Base-by-base conservation (phyloP, 805 yeast species). In the Metschnikowia cubensis region DNA sequence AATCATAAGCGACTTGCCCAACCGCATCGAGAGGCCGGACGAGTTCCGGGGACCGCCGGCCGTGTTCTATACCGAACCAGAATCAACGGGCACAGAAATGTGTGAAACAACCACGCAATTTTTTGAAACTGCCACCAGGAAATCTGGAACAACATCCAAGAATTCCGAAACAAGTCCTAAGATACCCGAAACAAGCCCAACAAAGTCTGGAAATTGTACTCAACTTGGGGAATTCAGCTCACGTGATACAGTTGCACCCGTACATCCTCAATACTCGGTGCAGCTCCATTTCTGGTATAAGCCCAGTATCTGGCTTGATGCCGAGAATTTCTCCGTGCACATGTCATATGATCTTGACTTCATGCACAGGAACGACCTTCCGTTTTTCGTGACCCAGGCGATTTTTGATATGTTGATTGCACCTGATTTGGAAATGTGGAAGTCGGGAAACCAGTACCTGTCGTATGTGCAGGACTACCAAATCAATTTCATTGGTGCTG, bases 351-450 rank as follows among this genome's bases (percentile, higher is more conserved):
- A 76, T 11, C 51, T 73, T 40, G 71, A 67, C 0, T 61, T 80
- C 11, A 73, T 84, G 15, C 75, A 76, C 50, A 68, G 71, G 35
- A 85, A 85, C 56, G 85, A 79, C 53, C 67, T 85, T 35, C 90
- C 94, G 1, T 84, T 75, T 56, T 78, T 74, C 51, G 70, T 83
- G 2, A 75, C 86, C 0, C 85, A 82, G 56, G 63, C 69, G 2
- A 52, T 70, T 4, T 37, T 65, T 13, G 64, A 70, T 32, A 68
- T 65, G 50, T 56, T 73, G n/a, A 42, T 71, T 15, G 48, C 46
- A 6, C 56, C 72, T 2, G 75, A 71, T 35, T 43, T 57, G 50
- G 47, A 31, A 14, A 45, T 52, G 57, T 42, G 48, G 42, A 18
- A 22, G 17, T 35, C 31, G 7, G n/a, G 21, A 10, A 6, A 25